A percentile compares a stretch with the other conserved stretches of the same genome.
Evolutionary conservation across 495 filamentous ascomycete species (phyloP).

Genomic region (Podospora australis): DNA sequence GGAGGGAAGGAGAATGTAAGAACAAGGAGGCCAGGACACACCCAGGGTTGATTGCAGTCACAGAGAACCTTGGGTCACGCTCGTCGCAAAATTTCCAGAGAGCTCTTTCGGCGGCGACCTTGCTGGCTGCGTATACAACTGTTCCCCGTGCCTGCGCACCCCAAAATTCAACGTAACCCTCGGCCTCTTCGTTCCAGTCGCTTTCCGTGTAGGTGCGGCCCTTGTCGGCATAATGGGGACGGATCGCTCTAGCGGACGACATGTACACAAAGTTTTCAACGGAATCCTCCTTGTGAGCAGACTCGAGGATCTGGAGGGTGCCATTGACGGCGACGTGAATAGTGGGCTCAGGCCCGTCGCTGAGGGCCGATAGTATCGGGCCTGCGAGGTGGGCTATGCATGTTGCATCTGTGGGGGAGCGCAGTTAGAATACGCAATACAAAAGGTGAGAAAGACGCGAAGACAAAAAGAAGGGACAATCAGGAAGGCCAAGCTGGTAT

Average conservation of each 20-base stretch:
- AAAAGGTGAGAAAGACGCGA: no score
- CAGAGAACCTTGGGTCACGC: conserved; percentile 39
- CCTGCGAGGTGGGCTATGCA: conserved; percentile 71
- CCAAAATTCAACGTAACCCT: conserved; percentile 15
- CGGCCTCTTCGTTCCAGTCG: conserved; percentile 39
- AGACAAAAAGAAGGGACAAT: no score
- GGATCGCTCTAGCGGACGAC: conserved; percentile 36
- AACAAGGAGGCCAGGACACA: conserved; percentile 6
- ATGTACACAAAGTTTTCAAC: conserved; percentile 59
- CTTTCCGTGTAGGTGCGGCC: conserved; percentile 29
- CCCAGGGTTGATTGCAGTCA: conserved; percentile 47
- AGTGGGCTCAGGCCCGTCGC: conserved; percentile 60
- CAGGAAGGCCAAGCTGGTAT: no score
- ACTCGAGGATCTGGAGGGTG: conserved; percentile 63
- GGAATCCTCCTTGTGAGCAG: conserved; percentile 52
- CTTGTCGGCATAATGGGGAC: conserved; percentile 1
- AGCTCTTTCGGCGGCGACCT: conserved; percentile 47
- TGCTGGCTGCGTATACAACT: conserved; percentile 47
- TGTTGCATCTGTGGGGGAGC: no score
- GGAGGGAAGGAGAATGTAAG: not conserved
- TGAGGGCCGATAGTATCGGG: conserved; percentile 56
- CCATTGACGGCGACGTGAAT: conserved; percentile 64
- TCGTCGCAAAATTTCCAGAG: conserved; percentile 49
- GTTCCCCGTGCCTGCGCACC: conserved; percentile 25
- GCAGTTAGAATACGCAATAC: no score